Evolutionary conservation across 2,329 filamentous ascomycete species (phyloP).

Genomic region (Sporothrix humicola): DNA sequence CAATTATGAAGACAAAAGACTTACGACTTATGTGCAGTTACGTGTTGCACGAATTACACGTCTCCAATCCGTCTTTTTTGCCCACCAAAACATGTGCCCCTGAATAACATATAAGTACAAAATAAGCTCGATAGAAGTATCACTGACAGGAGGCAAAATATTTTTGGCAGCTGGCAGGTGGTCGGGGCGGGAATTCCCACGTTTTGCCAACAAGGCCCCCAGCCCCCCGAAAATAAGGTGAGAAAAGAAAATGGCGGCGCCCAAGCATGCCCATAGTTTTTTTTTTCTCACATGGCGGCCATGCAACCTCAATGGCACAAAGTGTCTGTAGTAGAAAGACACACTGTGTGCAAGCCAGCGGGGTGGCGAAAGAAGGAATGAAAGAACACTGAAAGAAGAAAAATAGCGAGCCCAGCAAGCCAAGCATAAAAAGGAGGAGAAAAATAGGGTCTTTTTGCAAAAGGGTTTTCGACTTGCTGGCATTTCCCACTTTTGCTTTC

Average conservation of each 20-base stretch:
- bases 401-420: not conserved
- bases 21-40: not conserved
- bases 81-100: not conserved
- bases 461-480: not conserved
- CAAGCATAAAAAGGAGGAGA: not conserved
- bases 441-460: not conserved
- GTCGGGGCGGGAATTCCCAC: not conserved
- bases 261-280: not conserved
- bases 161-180: conserved; percentile 4
- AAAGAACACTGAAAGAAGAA: conserved; percentile 23
- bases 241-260: no score
- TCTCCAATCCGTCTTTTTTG: not conserved
- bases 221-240: not conserved
- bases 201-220: not conserved
- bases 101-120: not conserved
- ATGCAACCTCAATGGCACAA: conserved; percentile 16
- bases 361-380: conserved; percentile 18
- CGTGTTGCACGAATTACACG: not conserved
- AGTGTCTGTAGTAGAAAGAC: not conserved
- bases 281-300: conserved; percentile 19
- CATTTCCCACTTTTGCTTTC: not conserved
- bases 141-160: not conserved
- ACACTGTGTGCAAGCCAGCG: conserved; percentile 4
- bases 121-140: not conserved
- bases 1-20: not conserved